Conservation (phyloP, 768 basidiomycete species). For the Pleurotus platypus region DNA sequence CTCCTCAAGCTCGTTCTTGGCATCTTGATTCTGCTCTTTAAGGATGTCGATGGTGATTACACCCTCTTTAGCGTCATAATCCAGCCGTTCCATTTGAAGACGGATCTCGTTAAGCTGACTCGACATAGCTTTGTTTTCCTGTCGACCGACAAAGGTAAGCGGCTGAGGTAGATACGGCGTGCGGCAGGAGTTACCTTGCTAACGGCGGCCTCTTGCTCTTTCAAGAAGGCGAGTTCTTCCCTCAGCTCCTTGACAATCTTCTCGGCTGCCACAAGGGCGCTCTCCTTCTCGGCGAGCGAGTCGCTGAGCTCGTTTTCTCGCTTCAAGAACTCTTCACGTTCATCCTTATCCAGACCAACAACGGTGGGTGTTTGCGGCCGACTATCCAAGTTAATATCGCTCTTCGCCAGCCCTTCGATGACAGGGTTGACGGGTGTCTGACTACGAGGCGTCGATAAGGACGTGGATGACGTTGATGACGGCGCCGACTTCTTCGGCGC, state of each 20-base stretch:
- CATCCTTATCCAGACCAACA: constrained; percentile 88
- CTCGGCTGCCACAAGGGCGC: constrained; percentile 71
- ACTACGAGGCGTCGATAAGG: constrained; percentile 48
- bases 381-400: constrained; percentile 59
- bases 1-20: constrained; percentile 86
- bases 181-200: constrained; percentile 53
- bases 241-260: constrained; percentile 85
- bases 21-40: constrained; percentile 90
- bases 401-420: constrained; percentile 62
- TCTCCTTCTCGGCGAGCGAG: constrained; percentile 88
- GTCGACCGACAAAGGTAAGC: constrained; percentile 7
- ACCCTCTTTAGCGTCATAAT: constrained; percentile 95
- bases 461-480: constrained; percentile 59
- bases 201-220: constrained; percentile 81
- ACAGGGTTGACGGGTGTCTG: constrained; percentile 74
- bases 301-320: constrained; percentile 97
- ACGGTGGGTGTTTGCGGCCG: constrained; percentile 92
- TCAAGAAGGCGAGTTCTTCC: constrained; percentile 86
- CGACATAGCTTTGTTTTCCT: constrained; percentile 96
- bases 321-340: constrained; percentile 93
- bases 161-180: neutral
- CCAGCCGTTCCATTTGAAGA: constrained; percentile 85
- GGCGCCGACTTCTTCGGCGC: constrained; percentile 64
- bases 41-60: constrained; percentile 90
- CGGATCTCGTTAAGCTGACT: constrained; percentile 90